A percentile compares a stretch with the other conserved stretches of the same genome.
Evolutionary conservation across 2,329 filamentous ascomycete species (phyloP).

Genomic region (Colletotrichum gigasporum): DNA sequence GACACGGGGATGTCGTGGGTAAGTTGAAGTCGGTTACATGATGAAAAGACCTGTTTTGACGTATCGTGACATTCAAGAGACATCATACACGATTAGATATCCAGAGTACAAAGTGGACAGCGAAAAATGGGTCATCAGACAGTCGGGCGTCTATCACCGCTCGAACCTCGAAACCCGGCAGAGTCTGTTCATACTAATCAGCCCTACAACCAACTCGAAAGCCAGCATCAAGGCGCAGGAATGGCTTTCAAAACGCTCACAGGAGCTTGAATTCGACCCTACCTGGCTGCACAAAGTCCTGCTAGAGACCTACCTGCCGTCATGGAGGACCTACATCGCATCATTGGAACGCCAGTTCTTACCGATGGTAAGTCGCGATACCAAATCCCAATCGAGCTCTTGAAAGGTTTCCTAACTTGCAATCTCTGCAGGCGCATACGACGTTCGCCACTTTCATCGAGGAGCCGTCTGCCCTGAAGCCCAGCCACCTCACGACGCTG

Average conservation of each 20-base stretch:
- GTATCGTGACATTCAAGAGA: not conserved
- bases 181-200: not conserved
- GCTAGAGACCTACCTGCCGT: not conserved
- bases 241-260: not conserved
- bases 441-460: not conserved
- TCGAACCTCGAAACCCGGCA: not conserved
- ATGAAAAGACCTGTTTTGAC: not conserved
- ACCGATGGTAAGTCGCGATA: not conserved
- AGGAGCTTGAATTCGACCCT: not conserved
- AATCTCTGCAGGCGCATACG: no score
- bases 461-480: not conserved
- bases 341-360: not conserved
- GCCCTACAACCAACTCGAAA: not conserved
- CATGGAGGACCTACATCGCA: not conserved
- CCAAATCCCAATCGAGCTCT: no score
- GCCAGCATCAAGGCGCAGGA: not conserved
- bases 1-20: not conserved
- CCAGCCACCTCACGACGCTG: not conserved
- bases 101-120: not conserved
- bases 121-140: slow-evolving; percentile 1
- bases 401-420: no score
- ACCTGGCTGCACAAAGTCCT: not conserved
- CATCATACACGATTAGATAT: not conserved
- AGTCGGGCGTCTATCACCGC: not conserved
- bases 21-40: not conserved